Evolutionary conservation across 345 rosid species (phyloP).

Genomic region (Lepidium sativum): DNA sequence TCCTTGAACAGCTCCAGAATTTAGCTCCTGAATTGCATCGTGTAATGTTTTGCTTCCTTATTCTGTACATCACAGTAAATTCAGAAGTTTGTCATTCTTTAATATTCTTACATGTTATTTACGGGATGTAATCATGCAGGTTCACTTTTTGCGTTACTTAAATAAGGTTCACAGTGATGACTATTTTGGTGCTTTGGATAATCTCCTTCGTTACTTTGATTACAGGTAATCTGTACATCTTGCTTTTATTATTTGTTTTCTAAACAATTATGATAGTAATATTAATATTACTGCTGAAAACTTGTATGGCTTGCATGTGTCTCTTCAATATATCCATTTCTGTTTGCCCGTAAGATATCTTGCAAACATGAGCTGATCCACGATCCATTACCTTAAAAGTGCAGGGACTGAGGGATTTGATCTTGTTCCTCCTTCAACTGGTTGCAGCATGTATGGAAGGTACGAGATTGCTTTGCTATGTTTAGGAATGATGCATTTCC

Average conservation of each 20-base stretch:
- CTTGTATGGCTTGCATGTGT: not conserved
- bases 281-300: not conserved
- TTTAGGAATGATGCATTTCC: constrained; percentile 92
- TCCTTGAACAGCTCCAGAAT: constrained; percentile 63
- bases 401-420: constrained; percentile 98
- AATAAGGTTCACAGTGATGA: constrained; percentile 81
- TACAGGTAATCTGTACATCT: constrained; percentile 55
- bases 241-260: not conserved
- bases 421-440: constrained; percentile 47
- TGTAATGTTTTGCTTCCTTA: constrained; percentile 30
- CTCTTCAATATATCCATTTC: not conserved
- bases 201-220: constrained; percentile 86
- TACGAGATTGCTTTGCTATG: constrained; percentile 78
- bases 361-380: constrained; percentile 31
- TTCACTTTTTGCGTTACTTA: constrained; percentile 87
- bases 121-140: constrained; percentile 41
- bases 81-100: constrained; percentile 4
- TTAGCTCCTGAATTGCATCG: constrained; percentile 95
- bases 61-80: not conserved
- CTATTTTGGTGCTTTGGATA: constrained; percentile 86
- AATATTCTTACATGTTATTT: not conserved
- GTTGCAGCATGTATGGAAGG: constrained; percentile 51
- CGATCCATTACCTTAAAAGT: constrained; percentile 51
- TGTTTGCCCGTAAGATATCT: constrained; percentile 6
- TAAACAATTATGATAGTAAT: not conserved